A percentile compares a stretch with the other conserved stretches of the same genome.
These are phyloP conservation scores for Saccharomyces paradoxus DNA, from an alignment of 805 yeast genomes.

Conservation along the genomic window DNA sequence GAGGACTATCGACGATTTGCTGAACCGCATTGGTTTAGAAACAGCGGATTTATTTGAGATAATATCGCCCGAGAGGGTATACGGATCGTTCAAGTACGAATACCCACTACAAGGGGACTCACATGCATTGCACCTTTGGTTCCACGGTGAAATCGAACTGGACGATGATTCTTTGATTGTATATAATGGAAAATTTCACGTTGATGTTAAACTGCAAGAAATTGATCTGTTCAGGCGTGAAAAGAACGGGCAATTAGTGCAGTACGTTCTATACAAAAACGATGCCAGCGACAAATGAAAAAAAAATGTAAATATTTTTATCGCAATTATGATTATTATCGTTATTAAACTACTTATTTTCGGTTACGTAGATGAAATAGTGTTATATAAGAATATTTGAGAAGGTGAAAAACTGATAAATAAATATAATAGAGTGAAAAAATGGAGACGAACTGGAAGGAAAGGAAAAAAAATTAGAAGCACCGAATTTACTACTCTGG, in stretches of 20 bases:
- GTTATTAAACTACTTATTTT: not conserved
- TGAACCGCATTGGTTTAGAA: conserved; percentile 17
- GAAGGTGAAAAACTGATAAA: not conserved
- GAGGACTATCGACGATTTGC: conserved; percentile 9
- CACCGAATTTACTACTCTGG: not conserved
- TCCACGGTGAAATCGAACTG: conserved; percentile 24
- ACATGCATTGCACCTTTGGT: conserved; percentile 25
- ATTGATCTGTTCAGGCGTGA: conserved; percentile 25
- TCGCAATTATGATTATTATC: not conserved
- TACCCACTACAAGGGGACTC: conserved; percentile 18
- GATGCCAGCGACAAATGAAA: conserved; percentile 1
- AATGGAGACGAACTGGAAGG: not conserved
- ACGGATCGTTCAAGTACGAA: conserved; percentile 25
- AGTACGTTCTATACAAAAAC: conserved; percentile 24
- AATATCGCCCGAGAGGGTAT: conserved; percentile 18
- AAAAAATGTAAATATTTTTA: conserved; percentile 1
- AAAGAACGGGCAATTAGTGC: conserved; percentile 16
- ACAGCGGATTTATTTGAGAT: conserved; percentile 21
- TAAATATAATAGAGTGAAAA: not conserved
- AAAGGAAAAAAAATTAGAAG: not conserved
- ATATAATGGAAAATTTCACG: conserved; percentile 27
- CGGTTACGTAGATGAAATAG: not conserved
- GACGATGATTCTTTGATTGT: conserved; percentile 17
- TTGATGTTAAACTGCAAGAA: conserved; percentile 24
- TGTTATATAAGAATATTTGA: conserved; percentile 1